Evolutionary conservation across 2,329 filamentous ascomycete genomes (phyloP).

Genomic region (Aspergillus chevalieri): DNA sequence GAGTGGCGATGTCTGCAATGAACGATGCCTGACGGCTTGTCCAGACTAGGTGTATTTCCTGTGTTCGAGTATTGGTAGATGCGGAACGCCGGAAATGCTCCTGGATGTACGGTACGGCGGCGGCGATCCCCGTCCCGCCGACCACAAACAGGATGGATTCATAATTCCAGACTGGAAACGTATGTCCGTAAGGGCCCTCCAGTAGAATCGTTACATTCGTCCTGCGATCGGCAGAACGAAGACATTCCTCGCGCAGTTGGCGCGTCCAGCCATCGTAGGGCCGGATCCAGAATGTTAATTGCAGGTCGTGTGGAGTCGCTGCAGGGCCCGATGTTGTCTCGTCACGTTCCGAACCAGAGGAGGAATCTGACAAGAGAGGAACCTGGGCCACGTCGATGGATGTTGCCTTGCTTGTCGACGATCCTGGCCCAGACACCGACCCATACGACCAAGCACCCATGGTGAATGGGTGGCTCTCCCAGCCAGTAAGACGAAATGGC

Average conservation of each 20-base stretch:
- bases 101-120: constrained; percentile 43
- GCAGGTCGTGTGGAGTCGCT: constrained; percentile 16
- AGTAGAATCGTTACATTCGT: constrained; percentile 37
- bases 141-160: constrained; percentile 50
- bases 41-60: constrained; percentile 31
- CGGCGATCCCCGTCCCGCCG: constrained; percentile 28
- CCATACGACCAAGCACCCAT: constrained; percentile 29
- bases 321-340: neutral
- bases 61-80: constrained; percentile 11
- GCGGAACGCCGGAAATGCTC: constrained; percentile 22
- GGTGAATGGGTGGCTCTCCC: constrained; percentile 50
- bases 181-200: constrained; percentile 47
- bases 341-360: neutral
- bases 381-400: constrained; percentile 14
- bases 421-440: neutral
- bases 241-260: constrained; percentile 36
- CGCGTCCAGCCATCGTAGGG: constrained; percentile 49
- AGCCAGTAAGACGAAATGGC: constrained; percentile 39
- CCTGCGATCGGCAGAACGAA: constrained; percentile 16
- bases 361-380: constrained; percentile 19
- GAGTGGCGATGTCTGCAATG: constrained; percentile 19
- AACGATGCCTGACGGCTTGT: constrained; percentile 27
- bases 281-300: constrained; percentile 45
- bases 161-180: constrained; percentile 37
- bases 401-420: constrained; percentile 4